phyloP scores from a whole-genome alignment of 2,329 filamentous ascomycete species.

The Karstenula rhodostoma region DNA sequence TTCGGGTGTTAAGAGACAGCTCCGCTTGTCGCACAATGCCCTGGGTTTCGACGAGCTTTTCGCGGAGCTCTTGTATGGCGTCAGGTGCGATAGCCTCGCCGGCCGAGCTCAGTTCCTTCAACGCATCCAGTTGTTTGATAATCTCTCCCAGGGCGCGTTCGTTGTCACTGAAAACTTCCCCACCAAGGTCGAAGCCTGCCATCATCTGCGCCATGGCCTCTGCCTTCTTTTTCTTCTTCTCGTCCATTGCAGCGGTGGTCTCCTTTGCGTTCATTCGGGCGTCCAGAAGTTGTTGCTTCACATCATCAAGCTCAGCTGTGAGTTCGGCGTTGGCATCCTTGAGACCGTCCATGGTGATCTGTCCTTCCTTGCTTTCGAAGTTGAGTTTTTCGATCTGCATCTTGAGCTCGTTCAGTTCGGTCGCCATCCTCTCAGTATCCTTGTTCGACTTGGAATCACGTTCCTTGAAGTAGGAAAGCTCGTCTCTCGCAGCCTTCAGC shows the following conservation, averaged over 20 bases:
- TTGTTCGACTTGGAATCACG: slow-evolving; percentile 83
- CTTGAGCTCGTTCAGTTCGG: slow-evolving; percentile 89
- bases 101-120: slow-evolving; percentile 77
- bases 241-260: slow-evolving; percentile 85
- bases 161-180: slow-evolving; percentile 92
- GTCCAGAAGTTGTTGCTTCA: slow-evolving; percentile 95
- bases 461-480: slow-evolving; percentile 84
- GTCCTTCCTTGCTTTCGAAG: slow-evolving; percentile 95
- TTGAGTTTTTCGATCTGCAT: slow-evolving; percentile 96
- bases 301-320: slow-evolving; percentile 88
- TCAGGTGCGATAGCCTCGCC: slow-evolving; percentile 85
- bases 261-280: slow-evolving; percentile 97
- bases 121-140: slow-evolving; percentile 80
- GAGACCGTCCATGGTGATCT: slow-evolving; percentile 96
- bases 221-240: slow-evolving; percentile 98
- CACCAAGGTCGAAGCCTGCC: slow-evolving; percentile 94
- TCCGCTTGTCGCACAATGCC: slow-evolving; percentile 93
- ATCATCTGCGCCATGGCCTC: slow-evolving; percentile 99
- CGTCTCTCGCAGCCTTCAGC: slow-evolving; percentile 83
- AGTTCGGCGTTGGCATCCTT: slow-evolving; percentile 96
- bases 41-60: slow-evolving; percentile 86
- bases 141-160: slow-evolving; percentile 84
- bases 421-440: slow-evolving; percentile 86
- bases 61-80: slow-evolving; percentile 78
- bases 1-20: slow-evolving; percentile 78